A percentile compares a stretch with the other conserved stretches of the same genome.
Evolutionary conservation across 352 stramenopile species (phyloP).

Genomic region (Aphanomyces euteiches): DNA sequence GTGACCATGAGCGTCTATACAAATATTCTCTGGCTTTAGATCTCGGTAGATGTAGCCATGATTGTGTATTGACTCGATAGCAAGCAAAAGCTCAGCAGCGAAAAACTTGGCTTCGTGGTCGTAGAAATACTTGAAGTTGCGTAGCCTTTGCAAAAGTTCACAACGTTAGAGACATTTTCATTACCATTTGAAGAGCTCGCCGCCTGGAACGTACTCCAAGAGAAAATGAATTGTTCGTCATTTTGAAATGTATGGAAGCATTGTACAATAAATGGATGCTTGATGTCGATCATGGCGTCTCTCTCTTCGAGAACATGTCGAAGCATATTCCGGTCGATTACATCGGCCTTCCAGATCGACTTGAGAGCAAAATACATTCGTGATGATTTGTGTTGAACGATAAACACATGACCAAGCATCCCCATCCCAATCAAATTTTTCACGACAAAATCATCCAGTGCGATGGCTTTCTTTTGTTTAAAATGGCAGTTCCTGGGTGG

Average conservation of each 20-base stretch:
- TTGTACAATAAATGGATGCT: constrained; percentile 46
- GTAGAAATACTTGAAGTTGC: constrained; percentile 34
- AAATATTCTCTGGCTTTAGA: constrained; percentile 89
- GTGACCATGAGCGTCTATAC: constrained; percentile 68
- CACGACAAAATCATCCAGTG: constrained; percentile 49
- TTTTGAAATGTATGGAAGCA: constrained; percentile 69
- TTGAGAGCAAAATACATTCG: constrained; percentile 68
- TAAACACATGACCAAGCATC: constrained; percentile 64
- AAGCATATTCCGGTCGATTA: constrained; percentile 56
- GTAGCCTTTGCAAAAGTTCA: constrained; percentile 5
- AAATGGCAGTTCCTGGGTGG: constrained; percentile 6
- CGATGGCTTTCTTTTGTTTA: constrained; percentile 10
- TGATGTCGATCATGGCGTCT: constrained; percentile 41
- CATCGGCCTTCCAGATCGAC: constrained; percentile 63
- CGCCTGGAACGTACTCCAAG: constrained; percentile 62
- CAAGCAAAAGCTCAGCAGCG: constrained; percentile 56
- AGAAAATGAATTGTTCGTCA: constrained; percentile 59
- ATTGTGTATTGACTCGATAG: constrained; percentile 49
- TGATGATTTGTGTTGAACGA: constrained; percentile 57
- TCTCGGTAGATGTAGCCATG: constrained; percentile 79
- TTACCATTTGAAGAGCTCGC: constrained; percentile 60
- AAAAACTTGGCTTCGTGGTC: constrained; percentile 80
- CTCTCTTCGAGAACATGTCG: constrained; percentile 54
- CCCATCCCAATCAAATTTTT: constrained; percentile 59
- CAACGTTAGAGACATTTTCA: background rate